These are phyloP conservation scores for Corchorus olitorius DNA, from an alignment of 345 rosid species.

Conservation along the genomic window DNA sequence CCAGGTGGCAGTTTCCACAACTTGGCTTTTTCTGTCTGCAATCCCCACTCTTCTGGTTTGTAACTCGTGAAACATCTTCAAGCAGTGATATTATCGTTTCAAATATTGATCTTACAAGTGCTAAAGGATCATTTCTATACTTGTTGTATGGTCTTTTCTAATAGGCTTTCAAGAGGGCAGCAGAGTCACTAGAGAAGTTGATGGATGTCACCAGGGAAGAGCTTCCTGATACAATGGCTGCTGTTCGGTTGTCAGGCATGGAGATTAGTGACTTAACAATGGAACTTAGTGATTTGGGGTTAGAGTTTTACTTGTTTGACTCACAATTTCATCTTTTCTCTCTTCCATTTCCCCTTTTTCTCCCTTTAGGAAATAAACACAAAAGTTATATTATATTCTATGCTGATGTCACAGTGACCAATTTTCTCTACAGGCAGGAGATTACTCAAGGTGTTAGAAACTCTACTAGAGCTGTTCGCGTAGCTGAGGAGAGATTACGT, in stretches of 20 bases:
- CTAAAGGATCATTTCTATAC: not conserved
- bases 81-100: not conserved
- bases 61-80: not conserved
- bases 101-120: not conserved
- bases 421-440: slow-evolving; percentile 56
- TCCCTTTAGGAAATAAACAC: not conserved
- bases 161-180: slow-evolving; percentile 85
- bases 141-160: not conserved
- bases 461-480: slow-evolving; percentile 76
- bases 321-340: not conserved
- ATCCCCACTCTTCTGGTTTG: slow-evolving; percentile 85
- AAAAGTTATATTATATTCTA: not conserved
- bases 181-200: slow-evolving; percentile 83
- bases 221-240: slow-evolving; percentile 95
- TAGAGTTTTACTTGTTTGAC: slow-evolving; percentile 19
- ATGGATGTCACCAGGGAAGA: slow-evolving; percentile 87
- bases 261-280: slow-evolving; percentile 90
- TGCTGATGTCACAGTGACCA: slow-evolving; percentile 1
- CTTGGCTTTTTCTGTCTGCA: slow-evolving; percentile 83
- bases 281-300: slow-evolving; percentile 96
- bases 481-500: slow-evolving; percentile 85
- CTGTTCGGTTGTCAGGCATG: slow-evolving; percentile 86
- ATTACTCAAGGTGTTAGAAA: slow-evolving; percentile 81
- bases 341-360: not conserved
- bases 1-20: slow-evolving; percentile 79